Evolutionary conservation across 2,329 filamentous ascomycete species (phyloP).

Genomic region (Fusarium sp.): DNA sequence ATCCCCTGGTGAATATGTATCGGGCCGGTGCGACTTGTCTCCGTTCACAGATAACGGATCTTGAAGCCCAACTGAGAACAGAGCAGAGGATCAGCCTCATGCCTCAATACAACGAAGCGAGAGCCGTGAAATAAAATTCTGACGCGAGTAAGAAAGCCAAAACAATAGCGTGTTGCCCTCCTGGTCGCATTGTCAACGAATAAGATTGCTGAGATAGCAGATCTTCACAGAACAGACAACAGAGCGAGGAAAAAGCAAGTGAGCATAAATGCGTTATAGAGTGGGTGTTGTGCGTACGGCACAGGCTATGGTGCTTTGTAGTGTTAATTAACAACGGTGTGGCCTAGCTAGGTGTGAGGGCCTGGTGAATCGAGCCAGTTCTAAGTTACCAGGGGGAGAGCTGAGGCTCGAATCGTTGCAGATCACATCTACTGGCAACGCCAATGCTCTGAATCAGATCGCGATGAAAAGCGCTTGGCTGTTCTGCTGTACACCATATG

Average conservation of each 20-base stretch:
- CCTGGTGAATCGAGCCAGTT: background rate
- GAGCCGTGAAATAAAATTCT: slow-evolving; percentile 13
- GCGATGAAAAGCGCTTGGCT: slow-evolving; percentile 22
- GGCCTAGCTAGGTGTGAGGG: background rate
- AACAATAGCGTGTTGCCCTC: slow-evolving; percentile 8
- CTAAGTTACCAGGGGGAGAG: slow-evolving; percentile 6
- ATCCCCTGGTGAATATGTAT: slow-evolving; percentile 8
- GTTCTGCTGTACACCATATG: slow-evolving; percentile 16
- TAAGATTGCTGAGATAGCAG: slow-evolving; percentile 9
- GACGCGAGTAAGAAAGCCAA: slow-evolving; percentile 24
- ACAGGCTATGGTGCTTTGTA: slow-evolving; percentile 10
- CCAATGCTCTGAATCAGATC: slow-evolving; percentile 28
- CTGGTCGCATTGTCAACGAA: slow-evolving; percentile 8
- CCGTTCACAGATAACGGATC: background rate
- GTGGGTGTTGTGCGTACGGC: slow-evolving; percentile 25
- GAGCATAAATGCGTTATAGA: slow-evolving; percentile 24
- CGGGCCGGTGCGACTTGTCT: slow-evolving; percentile 21
- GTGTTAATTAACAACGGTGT: background rate
- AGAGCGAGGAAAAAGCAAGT: slow-evolving; percentile 32
- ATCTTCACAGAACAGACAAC: slow-evolving; percentile 15
- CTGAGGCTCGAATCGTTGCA: slow-evolving; percentile 9
- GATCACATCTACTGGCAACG: slow-evolving; percentile 3
- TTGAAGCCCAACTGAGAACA: background rate
- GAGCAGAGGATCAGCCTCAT: background rate
- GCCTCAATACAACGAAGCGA: slow-evolving; percentile 4